Percentiles rank a stretch among this genome's conserved stretches.
phyloP scores from a whole-genome alignment of 495 filamentous ascomycete genomes.

The Penicilliopsis zonata region DNA sequence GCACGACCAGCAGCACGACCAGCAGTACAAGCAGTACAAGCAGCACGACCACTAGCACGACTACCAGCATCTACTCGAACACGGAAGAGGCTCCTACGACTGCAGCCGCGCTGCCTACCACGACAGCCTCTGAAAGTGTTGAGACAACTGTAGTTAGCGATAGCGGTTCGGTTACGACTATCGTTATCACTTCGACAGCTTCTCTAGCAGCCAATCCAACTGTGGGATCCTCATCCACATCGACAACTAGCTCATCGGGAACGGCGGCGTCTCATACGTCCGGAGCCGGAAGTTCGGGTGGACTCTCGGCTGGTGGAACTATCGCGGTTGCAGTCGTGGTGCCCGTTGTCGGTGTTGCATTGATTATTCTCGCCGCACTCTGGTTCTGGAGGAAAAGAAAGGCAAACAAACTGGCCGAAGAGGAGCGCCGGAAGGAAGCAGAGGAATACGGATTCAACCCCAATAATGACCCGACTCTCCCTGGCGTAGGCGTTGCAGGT shows the following conservation, averaged over 20 bases:
- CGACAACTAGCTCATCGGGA: slow-evolving; percentile 16
- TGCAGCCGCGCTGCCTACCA: background rate
- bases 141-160: slow-evolving; percentile 7
- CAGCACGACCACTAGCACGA: slow-evolving; percentile 6
- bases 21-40: slow-evolving; percentile 1
- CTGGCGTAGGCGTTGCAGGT: slow-evolving; percentile 43
- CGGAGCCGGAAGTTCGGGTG: slow-evolving; percentile 15
- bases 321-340: slow-evolving; percentile 92
- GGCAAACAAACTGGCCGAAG: slow-evolving; percentile 70
- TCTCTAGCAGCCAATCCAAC: slow-evolving; percentile 3
- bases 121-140: background rate
- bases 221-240: slow-evolving; percentile 12
- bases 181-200: slow-evolving; percentile 19
- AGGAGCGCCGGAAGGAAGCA: slow-evolving; percentile 82
- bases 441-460: slow-evolving; percentile 96
- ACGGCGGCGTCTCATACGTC: slow-evolving; percentile 12
- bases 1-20: slow-evolving; percentile 4
- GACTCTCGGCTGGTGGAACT: slow-evolving; percentile 49
- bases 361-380: slow-evolving; percentile 63
- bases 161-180: slow-evolving; percentile 10
- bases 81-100: background rate
- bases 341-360: slow-evolving; percentile 77
- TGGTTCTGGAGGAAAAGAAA: slow-evolving; percentile 84
- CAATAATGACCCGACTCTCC: slow-evolving; percentile 78
- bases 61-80: too few relatives aligned